Evolutionary conservation across 2,329 filamentous ascomycete species (phyloP).

Genomic region (Exophiala aquamarina): DNA sequence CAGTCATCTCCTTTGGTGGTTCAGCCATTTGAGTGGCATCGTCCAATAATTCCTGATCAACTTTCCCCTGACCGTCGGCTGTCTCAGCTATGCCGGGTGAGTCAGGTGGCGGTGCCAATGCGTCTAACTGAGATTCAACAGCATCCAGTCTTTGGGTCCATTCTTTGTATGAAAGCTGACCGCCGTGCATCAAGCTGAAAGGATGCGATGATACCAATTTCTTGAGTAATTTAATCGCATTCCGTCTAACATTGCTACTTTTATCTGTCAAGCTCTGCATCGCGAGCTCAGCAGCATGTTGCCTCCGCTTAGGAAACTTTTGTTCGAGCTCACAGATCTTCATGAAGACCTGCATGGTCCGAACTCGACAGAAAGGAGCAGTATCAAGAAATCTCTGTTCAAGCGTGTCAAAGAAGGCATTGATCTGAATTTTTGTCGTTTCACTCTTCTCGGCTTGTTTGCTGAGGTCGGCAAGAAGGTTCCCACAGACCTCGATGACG

Average conservation of each 20-base stretch:
- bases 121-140: constrained; percentile 78
- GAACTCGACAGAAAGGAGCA: constrained; percentile 92
- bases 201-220: constrained; percentile 91
- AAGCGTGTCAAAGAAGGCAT: constrained; percentile 93
- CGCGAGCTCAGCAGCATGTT: constrained; percentile 83
- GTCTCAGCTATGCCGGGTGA: constrained; percentile 71
- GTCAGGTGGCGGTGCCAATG: constrained; percentile 74
- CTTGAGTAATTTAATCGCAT: constrained; percentile 88
- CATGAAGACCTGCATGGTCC: constrained; percentile 89
- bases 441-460: constrained; percentile 89
- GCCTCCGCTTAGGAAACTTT: constrained; percentile 89
- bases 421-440: constrained; percentile 91
- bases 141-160: constrained; percentile 81
- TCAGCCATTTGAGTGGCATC: constrained; percentile 82
- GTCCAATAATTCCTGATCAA: constrained; percentile 77
- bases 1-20: constrained; percentile 71
- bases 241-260: constrained; percentile 93
- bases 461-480: constrained; percentile 86
- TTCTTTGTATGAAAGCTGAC: constrained; percentile 77
- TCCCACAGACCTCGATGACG: constrained; percentile 94
- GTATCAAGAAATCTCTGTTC: constrained; percentile 95
- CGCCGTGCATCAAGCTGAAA: constrained; percentile 87
- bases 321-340: constrained; percentile 92
- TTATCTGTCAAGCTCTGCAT: constrained; percentile 92
- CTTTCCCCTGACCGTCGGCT: constrained; percentile 61